These are phyloP conservation scores for Leptomonas pyrrhocoris DNA, from an alignment of 208 protist genomes.

Conservation along the genomic window DNA sequence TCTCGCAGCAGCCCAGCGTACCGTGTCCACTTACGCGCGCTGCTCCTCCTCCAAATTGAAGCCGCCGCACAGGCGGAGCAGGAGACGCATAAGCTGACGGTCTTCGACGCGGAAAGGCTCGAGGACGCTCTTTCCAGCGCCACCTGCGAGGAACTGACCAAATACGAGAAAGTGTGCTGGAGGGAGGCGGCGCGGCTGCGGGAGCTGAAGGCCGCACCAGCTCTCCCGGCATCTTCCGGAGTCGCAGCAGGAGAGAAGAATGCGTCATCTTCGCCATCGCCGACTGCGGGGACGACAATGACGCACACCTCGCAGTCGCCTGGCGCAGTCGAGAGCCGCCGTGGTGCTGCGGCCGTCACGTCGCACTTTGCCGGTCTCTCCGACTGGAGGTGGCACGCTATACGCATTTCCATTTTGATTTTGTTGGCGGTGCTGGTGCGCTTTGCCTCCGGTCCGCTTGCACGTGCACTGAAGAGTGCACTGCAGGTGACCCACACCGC, in stretches of 20 bases:
- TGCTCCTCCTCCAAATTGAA: slow-evolving; percentile 29
- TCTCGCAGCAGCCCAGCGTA: neutral
- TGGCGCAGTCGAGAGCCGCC: too few relatives aligned
- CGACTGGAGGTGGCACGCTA: slow-evolving; percentile 28
- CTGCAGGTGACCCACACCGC: slow-evolving; percentile 22
- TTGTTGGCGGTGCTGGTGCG: slow-evolving; percentile 35
- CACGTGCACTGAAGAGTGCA: slow-evolving; percentile 18
- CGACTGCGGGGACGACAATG: neutral
- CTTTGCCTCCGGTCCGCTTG: slow-evolving; percentile 29
- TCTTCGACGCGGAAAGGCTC: neutral
- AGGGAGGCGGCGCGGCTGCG: slow-evolving; percentile 6
- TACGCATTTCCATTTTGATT: slow-evolving; percentile 21
- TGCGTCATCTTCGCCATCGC: neutral
- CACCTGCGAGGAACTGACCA: neutral
- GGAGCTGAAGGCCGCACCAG: neutral
- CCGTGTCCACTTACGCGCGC: slow-evolving; percentile 13
- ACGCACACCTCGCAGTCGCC: neutral
- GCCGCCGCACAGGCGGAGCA: slow-evolving; percentile 12
- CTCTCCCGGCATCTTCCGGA: neutral
- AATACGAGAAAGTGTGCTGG: slow-evolving; percentile 21
- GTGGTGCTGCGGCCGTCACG: neutral
- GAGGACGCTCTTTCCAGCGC: neutral
- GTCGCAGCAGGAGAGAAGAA: neutral
- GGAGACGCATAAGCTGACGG: neutral
- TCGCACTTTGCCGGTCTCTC: slow-evolving; percentile 3